Evolutionary conservation across 192 early-diverging fungal species (phyloP).

Genomic region (Umbelopsis isabellina): DNA sequence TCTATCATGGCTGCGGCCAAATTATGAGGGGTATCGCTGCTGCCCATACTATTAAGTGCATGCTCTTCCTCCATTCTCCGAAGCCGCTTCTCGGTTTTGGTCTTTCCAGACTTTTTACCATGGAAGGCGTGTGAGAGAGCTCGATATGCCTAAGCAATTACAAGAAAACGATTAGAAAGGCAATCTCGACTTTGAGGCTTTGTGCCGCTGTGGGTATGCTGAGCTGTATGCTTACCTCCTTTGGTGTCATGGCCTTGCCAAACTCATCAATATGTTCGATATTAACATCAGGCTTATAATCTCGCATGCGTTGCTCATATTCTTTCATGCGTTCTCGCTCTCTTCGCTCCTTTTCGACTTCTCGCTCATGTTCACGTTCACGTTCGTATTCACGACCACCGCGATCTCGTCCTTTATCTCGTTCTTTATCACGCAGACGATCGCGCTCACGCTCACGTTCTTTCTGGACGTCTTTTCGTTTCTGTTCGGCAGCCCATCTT

Average conservation of each 20-base stretch:
- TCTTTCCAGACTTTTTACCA: slow-evolving; percentile 89
- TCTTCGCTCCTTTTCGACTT: slow-evolving; percentile 55
- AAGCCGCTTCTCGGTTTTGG: slow-evolving; percentile 91
- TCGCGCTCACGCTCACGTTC: slow-evolving; percentile 60
- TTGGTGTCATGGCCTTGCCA: slow-evolving; percentile 78
- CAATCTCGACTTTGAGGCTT: not conserved
- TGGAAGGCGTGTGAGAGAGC: slow-evolving; percentile 95
- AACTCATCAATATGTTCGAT: slow-evolving; percentile 91
- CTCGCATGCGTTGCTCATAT: slow-evolving; percentile 81
- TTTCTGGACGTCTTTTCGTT: slow-evolving; percentile 55
- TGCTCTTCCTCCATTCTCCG: slow-evolving; percentile 83
- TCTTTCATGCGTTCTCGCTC: slow-evolving; percentile 71
- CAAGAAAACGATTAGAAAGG: not conserved
- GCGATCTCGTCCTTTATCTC: slow-evolving; percentile 37
- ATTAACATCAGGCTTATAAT: slow-evolving; percentile 90
- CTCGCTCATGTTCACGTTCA: slow-evolving; percentile 42
- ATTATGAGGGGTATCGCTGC: slow-evolving; percentile 76
- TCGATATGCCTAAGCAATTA: slow-evolving; percentile 71
- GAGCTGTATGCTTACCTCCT: slow-evolving; percentile 62
- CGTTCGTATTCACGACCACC: slow-evolving; percentile 12
- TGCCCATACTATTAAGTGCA: slow-evolving; percentile 73
- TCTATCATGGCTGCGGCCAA: slow-evolving; percentile 73
- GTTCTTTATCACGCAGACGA: slow-evolving; percentile 34
- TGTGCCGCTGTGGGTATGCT: not conserved
- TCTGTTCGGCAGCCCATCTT: slow-evolving; percentile 77